Conservation (phyloP, 768 basidiomycete species). For the Scleroderma citrinum region DNA sequence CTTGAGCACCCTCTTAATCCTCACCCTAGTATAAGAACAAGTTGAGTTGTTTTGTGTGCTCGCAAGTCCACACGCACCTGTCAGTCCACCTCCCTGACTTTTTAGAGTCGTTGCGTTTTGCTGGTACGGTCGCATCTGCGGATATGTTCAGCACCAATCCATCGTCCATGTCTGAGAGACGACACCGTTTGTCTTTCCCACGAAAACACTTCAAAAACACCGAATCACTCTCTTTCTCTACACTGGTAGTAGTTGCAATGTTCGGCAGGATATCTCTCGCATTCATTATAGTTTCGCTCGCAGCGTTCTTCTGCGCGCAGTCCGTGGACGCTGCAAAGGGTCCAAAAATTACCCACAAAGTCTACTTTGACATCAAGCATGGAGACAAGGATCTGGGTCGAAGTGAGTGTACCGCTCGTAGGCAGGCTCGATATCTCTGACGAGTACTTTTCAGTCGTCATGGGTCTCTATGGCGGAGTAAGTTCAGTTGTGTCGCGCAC, state of each 20-base stretch:
- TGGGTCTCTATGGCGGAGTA: slow-evolving; percentile 90
- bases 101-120: slow-evolving; percentile 28
- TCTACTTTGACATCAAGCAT: slow-evolving; percentile 93
- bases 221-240: background rate
- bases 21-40: slow-evolving; percentile 42
- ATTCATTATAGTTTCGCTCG: slow-evolving; percentile 56
- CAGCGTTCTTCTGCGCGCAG: slow-evolving; percentile 65
- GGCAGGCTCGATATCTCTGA: background rate
- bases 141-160: slow-evolving; percentile 71
- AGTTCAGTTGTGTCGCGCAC: slow-evolving; percentile 15
- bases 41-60: background rate
- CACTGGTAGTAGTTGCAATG: slow-evolving; percentile 26
- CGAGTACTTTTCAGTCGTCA: slow-evolving; percentile 46
- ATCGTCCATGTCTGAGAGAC: slow-evolving; percentile 51
- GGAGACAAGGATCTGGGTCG: slow-evolving; percentile 84
- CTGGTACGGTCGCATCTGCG: slow-evolving; percentile 26
- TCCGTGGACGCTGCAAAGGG: slow-evolving; percentile 78
- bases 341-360: slow-evolving; percentile 86
- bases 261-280: slow-evolving; percentile 58
- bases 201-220: background rate
- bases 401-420: slow-evolving; percentile 38
- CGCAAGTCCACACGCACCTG: slow-evolving; percentile 41
- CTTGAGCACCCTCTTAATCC: slow-evolving; percentile 66
- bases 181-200: background rate
- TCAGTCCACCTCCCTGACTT: slow-evolving; percentile 76